These are phyloP conservation scores for Mycena belliarum DNA, from an alignment of 768 basidiomycete species.

Conservation along the genomic window DNA sequence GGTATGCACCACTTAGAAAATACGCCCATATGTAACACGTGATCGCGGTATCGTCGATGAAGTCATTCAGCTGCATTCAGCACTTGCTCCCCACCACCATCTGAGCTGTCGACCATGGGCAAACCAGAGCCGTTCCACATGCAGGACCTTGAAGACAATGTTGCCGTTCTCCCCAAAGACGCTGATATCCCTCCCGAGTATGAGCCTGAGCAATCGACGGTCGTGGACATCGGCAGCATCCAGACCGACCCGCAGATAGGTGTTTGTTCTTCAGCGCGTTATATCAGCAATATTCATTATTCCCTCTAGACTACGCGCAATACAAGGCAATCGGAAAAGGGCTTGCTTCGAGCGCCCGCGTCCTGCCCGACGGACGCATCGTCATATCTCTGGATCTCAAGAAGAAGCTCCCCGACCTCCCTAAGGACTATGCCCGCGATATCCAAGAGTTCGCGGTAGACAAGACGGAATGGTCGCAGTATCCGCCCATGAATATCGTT, in stretches of 20 bases:
- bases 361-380: conserved; percentile 49
- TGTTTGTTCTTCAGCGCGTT: not conserved
- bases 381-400: conserved; percentile 49
- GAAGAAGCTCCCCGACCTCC: conserved; percentile 50
- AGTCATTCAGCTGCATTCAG: not conserved
- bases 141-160: conserved; percentile 23
- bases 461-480: conserved; percentile 33
- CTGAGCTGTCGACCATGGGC: not conserved
- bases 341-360: conserved; percentile 40
- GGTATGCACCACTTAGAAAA: conserved; percentile 4
- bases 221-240: conserved; percentile 27
- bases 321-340: conserved; percentile 43
- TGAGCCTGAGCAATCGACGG: conserved; percentile 8
- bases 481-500: conserved; percentile 54
- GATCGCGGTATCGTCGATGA: conserved; percentile 8
- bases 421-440: conserved; percentile 42
- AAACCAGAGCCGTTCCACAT: conserved; percentile 24
- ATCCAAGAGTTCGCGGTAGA: conserved; percentile 55
- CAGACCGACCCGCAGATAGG: conserved; percentile 24
- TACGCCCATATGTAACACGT: not conserved
- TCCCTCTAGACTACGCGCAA: conserved; percentile 36
- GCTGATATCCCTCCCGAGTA: conserved; percentile 11
- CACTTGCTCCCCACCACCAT: not conserved
- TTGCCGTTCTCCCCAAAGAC: conserved; percentile 16
- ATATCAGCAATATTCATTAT: not conserved